Percentiles rank a stretch among this genome's conserved stretches.
phyloP scores from a whole-genome alignment of 2,329 filamentous ascomycete species.

The Sporothrix luriei region DNA sequence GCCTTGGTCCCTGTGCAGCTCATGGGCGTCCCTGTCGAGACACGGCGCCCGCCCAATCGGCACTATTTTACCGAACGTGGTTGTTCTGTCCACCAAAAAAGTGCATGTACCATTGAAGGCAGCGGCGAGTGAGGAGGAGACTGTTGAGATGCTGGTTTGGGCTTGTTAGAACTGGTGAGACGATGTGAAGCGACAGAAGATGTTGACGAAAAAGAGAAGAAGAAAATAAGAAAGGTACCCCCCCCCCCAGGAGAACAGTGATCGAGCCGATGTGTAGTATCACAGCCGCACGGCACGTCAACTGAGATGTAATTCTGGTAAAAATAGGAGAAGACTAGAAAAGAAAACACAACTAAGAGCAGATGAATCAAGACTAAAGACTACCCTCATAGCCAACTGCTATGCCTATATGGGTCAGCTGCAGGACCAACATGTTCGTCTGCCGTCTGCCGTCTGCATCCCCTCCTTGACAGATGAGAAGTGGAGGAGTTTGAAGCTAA shows the following conservation, averaged over 20 bases:
- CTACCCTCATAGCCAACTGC: background rate
- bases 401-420: background rate
- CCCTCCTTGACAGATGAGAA: background rate
- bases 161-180: background rate
- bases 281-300: slow-evolving; percentile 8
- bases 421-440: too few relatives aligned
- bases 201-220: background rate
- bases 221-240: too few relatives aligned
- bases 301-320: too few relatives aligned
- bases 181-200: background rate
- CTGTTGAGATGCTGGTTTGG: background rate
- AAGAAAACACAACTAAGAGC: background rate
- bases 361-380: too few relatives aligned
- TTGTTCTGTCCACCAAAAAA: slow-evolving; percentile 8
- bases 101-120: slow-evolving; percentile 13
- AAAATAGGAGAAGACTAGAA: too few relatives aligned
- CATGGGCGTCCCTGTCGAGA: background rate
- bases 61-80: slow-evolving; percentile 10
- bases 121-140: background rate
- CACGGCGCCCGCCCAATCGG: slow-evolving; percentile 10
- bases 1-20: slow-evolving; percentile 6
- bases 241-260: too few relatives aligned
- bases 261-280: background rate
- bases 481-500: background rate
- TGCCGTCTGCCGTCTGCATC: slow-evolving; percentile 7